Evolutionary conservation across 2,329 filamentous ascomycete genomes (phyloP).

Genomic region (Exserohilum rostratum): DNA sequence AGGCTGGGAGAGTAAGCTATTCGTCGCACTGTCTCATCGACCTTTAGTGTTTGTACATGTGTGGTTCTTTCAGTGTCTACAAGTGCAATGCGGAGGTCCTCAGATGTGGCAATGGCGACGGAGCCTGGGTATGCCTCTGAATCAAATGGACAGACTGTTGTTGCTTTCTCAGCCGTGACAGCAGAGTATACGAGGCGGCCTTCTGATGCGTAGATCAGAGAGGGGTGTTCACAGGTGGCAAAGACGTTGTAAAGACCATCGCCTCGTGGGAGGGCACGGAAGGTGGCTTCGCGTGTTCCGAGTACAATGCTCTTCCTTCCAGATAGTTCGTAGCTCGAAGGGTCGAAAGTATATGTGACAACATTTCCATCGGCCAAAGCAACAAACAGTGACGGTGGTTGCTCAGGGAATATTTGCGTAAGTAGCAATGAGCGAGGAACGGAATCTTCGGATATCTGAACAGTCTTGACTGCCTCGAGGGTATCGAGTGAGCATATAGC

Average conservation of each 20-base stretch:
- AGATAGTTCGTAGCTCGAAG: conserved; percentile 66
- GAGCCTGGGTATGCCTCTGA: conserved; percentile 79
- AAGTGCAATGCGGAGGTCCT: conserved; percentile 76
- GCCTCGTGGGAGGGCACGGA: conserved; percentile 76
- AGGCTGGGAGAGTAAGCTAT: conserved; percentile 83
- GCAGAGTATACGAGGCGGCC: conserved; percentile 90
- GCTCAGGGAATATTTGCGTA: conserved; percentile 72
- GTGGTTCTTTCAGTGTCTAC: conserved; percentile 87
- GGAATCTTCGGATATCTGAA: conserved; percentile 64
- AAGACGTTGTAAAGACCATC: conserved; percentile 78
- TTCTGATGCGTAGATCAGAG: conserved; percentile 87
- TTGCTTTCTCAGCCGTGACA: conserved; percentile 85
- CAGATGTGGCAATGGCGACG: conserved; percentile 78
- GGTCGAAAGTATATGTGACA: conserved; percentile 77
- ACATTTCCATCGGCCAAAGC: conserved; percentile 93
- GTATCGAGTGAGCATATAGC: conserved; percentile 73
- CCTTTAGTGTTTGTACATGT: conserved; percentile 79
- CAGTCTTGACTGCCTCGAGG: conserved; percentile 69
- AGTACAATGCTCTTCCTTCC: conserved; percentile 81
- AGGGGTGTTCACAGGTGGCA: conserved; percentile 91
- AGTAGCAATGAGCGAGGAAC: conserved; percentile 83
- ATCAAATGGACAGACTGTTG: conserved; percentile 82
- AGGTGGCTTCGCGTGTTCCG: conserved; percentile 81
- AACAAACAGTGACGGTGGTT: conserved; percentile 79
- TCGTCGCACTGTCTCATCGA: conserved; percentile 82